Base-by-base conservation (phyloP, 2,329 filamentous ascomycete genomes). In the Claviceps pazoutovae region DNA sequence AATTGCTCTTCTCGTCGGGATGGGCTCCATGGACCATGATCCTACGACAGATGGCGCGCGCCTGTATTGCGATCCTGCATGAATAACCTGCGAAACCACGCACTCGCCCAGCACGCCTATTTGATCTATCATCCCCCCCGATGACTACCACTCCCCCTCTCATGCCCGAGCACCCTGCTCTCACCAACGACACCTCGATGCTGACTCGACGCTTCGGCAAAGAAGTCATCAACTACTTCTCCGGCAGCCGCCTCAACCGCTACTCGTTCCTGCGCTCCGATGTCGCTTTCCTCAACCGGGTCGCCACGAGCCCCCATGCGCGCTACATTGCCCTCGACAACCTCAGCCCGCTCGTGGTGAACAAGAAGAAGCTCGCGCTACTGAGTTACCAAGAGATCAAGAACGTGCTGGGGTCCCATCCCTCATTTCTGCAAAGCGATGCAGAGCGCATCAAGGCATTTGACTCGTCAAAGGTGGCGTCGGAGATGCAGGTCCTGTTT, bases 191-290 rank as follows among this genome's bases (percentile, higher is more conserved):
- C 67, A 70, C 75, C 66, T 80, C 77, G 13, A 88, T 88, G 81
- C 73, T 93, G 61, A 80, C 82, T 59, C 74, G 79, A 54, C 87
- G 83, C 63, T 91, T 89, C 68, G 87, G 87, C 66, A 82, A 79
- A 58, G 87, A 91, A 68, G 74, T 87, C 55, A 78, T 83, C 63
- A 93, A 91, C 69, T 93, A 93, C 77, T 93, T 90, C 68, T 81
- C 85, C 48, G 84, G 86, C 58, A 84, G 79, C 51, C 84, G 83
- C 6, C 68, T 91, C 53, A 91, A 93, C 71, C 82, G 87, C 46
- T 77, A 90, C 46, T 87, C 84, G 16, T 93, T 91, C 68, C 73
- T 93, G 26, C 82, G 87, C 46, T 69, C 74, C 45, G 83, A 91
- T 66, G 73, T 82, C 58, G 64, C 65, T n/a, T 93, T 91, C 64